Evolutionary conservation across 2,329 filamentous ascomycete species (phyloP).

Genomic region (Nigrospora oryzae): DNA sequence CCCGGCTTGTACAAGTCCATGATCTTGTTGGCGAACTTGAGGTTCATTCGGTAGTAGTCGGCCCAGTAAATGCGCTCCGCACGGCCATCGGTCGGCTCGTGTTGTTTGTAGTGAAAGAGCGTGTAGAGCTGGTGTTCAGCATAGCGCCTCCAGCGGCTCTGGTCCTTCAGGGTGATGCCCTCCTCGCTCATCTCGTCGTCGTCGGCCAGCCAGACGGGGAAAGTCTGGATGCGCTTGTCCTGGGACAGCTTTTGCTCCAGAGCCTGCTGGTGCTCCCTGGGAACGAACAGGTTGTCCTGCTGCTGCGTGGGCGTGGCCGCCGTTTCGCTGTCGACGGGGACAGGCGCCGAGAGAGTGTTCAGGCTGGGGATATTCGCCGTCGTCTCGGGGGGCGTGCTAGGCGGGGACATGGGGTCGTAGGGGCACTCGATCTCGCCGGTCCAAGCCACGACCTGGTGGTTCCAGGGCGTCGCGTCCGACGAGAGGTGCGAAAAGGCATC

Average conservation of each 20-base stretch:
- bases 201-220: conserved; percentile 85
- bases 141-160: conserved; percentile 80
- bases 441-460: conserved; percentile 89
- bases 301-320: conserved; percentile 49
- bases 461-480: conserved; percentile 77
- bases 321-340: conserved; percentile 59
- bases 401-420: conserved; percentile 33
- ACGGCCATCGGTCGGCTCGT: conserved; percentile 79
- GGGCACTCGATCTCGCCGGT: conserved; percentile 72
- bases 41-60: conserved; percentile 89
- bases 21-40: conserved; percentile 84
- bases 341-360: conserved; percentile 71
- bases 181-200: conserved; percentile 58
- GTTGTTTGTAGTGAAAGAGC: conserved; percentile 92
- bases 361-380: conserved; percentile 45
- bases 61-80: conserved; percentile 78
- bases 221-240: conserved; percentile 66
- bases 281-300: conserved; percentile 62
- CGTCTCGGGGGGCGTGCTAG: conserved; percentile 38
- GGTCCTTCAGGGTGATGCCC: conserved; percentile 70
- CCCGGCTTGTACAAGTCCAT: conserved; percentile 84
- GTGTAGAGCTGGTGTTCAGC: conserved; percentile 89
- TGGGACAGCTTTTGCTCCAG: conserved; percentile 68
- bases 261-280: conserved; percentile 58
- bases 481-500: conserved; percentile 85